Percentiles rank a stretch among this genome's conserved stretches.
Conservation (phyloP, 2,329 filamentous ascomycete species). For the Tolypocladium guangdongense region DNA sequence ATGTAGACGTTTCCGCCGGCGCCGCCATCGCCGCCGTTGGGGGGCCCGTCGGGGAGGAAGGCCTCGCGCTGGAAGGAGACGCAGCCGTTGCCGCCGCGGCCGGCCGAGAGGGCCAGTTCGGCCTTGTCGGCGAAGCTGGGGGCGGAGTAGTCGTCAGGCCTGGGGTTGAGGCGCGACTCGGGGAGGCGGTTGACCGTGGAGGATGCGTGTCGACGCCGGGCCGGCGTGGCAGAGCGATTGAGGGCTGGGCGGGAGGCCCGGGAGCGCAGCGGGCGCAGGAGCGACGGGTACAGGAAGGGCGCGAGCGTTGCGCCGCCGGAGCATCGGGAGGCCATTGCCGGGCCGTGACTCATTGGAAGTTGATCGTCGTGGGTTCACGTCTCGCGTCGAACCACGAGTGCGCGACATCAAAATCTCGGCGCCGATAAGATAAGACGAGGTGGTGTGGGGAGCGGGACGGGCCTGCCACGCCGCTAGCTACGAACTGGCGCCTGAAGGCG, state of each 20-base stretch:
- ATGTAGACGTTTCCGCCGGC: conserved; percentile 89
- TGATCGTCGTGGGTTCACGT: too few species aligned
- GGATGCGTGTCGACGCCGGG: conserved; percentile 10
- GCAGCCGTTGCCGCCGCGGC: conserved; percentile 79
- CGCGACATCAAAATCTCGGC: neutral
- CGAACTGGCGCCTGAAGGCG: neutral
- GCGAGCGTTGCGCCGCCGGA: conserved; percentile 13
- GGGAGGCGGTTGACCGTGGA: conserved; percentile 27
- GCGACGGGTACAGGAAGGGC: conserved; percentile 38
- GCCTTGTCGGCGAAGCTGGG: conserved; percentile 84
- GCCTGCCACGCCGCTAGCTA: neutral
- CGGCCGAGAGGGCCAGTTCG: conserved; percentile 64
- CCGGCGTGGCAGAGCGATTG: neutral
- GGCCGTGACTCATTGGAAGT: neutral
- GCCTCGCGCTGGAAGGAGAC: conserved; percentile 91
- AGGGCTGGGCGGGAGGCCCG: conserved; percentile 10
- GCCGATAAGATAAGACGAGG: neutral
- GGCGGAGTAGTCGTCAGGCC: conserved; percentile 72
- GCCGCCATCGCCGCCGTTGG: conserved; percentile 91
- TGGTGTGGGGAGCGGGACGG: neutral
- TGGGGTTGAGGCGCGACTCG: conserved; percentile 60
- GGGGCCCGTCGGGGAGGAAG: conserved; percentile 75
- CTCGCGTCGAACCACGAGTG: too few species aligned
- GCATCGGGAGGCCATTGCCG: conserved; percentile 17
- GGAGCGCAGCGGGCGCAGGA: conserved; percentile 22